Percentiles rank a stretch among this genome's conserved stretches.
These are phyloP conservation scores for Picea sitchensis DNA, from an alignment of 75 land plant genomes.

Conservation along the genomic window DNA sequence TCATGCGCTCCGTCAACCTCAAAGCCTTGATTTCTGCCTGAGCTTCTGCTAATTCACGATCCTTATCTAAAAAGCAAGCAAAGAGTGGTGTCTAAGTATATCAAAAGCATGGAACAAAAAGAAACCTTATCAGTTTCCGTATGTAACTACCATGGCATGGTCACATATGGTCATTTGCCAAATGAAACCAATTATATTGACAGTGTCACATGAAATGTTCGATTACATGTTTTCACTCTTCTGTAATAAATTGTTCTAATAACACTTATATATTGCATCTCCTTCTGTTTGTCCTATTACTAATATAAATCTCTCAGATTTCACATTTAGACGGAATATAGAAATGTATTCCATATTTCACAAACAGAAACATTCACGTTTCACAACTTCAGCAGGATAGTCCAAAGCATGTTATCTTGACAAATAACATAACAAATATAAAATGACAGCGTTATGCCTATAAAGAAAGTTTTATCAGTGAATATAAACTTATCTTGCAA, in stretches of 20 bases:
- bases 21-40: conserved; percentile 86
- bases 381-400: background rate
- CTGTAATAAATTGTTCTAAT: no score
- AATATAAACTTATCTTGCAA: background rate
- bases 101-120: conserved; percentile 5
- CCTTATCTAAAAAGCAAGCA: conserved; percentile 52
- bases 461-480: background rate
- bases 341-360: no score
- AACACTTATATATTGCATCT: background rate
- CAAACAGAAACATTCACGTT: no score
- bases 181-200: background rate
- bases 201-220: background rate
- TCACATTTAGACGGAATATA: no score
- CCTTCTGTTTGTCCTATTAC: background rate
- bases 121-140: background rate
- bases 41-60: conserved; percentile 79
- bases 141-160: background rate
- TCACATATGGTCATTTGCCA: background rate
- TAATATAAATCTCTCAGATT: no score
- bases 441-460: background rate
- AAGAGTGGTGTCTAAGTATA: background rate
- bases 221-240: background rate
- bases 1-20: conserved; percentile 62
- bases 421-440: background rate
- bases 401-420: background rate